Conservation (phyloP, 139 green algal genomes). For the Marvania coccoides region DNA sequence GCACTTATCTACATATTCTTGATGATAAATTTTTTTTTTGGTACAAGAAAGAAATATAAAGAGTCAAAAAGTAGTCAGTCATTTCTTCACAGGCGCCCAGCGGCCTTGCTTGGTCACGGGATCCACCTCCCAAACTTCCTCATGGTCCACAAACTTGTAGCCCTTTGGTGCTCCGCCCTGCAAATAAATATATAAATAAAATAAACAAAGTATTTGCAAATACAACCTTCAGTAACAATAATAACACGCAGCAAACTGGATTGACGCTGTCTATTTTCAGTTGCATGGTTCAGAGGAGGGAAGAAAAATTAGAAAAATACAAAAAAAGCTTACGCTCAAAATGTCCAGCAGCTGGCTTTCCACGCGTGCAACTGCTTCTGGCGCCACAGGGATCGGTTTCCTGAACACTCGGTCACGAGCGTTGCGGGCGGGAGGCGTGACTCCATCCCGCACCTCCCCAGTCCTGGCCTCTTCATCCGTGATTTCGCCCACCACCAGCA, state of each 20-base stretch:
- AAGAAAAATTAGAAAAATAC: too few relatives aligned
- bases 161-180: constrained; percentile 54
- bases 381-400: constrained; percentile 22
- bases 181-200: neutral
- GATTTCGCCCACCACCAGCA: constrained; percentile 45
- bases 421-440: constrained; percentile 70
- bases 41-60: neutral
- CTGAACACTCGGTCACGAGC: constrained; percentile 58
- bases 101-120: constrained; percentile 21
- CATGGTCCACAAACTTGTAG: constrained; percentile 59
- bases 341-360: constrained; percentile 56
- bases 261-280: too few relatives aligned
- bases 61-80: neutral
- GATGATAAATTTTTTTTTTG: too few relatives aligned
- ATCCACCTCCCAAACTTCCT: constrained; percentile 73
- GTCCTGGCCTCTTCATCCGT: constrained; percentile 20
- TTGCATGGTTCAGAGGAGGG: too few relatives aligned
- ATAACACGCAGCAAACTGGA: too few relatives aligned
- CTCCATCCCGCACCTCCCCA: constrained; percentile 37
- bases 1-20: too few relatives aligned
- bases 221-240: neutral
- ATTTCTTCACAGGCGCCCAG: constrained; percentile 28
- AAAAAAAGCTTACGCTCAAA: constrained; percentile 24
- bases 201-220: neutral
- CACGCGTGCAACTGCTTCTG: constrained; percentile 29